Evolutionary conservation across 306 rosid genomes (phyloP).

Genomic region (Corylus americana): DNA sequence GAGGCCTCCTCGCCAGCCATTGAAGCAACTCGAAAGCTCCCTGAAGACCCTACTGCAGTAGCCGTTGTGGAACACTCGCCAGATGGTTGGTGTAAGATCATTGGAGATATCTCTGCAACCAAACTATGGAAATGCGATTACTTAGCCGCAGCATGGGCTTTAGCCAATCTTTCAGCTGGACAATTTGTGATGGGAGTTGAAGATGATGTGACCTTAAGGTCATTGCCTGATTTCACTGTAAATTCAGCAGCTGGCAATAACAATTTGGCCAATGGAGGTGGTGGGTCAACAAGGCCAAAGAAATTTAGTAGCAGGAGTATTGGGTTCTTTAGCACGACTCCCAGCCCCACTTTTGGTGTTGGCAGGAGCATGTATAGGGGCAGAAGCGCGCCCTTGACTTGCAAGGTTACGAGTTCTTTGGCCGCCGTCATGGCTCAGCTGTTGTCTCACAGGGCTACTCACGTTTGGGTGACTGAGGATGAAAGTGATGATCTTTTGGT

Average conservation of each 20-base stretch:
- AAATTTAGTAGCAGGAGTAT: constrained; percentile 85
- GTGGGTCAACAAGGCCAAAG: constrained; percentile 46
- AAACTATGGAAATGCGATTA: constrained; percentile 95
- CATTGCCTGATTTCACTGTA: constrained; percentile 37
- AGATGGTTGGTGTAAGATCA: constrained; percentile 62
- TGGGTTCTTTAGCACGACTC: constrained; percentile 61
- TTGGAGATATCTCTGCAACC: constrained; percentile 91
- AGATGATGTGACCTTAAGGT: constrained; percentile 60
- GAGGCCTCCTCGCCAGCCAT: constrained; percentile 75
- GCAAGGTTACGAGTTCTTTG: constrained; percentile 85
- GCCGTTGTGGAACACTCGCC: constrained; percentile 64
- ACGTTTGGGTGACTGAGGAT: constrained; percentile 87
- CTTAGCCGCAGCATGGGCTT: constrained; percentile 88
- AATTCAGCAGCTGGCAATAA: constrained; percentile 39
- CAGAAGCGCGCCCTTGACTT: constrained; percentile 87
- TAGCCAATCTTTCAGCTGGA: constrained; percentile 84
- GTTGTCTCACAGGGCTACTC: constrained; percentile 94
- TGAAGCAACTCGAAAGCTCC: constrained; percentile 57
- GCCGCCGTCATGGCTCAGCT: constrained; percentile 99
- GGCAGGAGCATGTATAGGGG: constrained; percentile 90
- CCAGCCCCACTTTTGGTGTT: constrained; percentile 53
- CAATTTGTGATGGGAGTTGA: constrained; percentile 99
- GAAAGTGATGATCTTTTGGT: constrained; percentile 73
- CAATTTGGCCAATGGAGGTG: constrained; percentile 35
- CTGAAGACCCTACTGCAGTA: constrained; percentile 72